A percentile compares a stretch with the other conserved stretches of the same genome.
Conservation (phyloP, 768 basidiomycete genomes). For the Gymnopilus junonius region DNA sequence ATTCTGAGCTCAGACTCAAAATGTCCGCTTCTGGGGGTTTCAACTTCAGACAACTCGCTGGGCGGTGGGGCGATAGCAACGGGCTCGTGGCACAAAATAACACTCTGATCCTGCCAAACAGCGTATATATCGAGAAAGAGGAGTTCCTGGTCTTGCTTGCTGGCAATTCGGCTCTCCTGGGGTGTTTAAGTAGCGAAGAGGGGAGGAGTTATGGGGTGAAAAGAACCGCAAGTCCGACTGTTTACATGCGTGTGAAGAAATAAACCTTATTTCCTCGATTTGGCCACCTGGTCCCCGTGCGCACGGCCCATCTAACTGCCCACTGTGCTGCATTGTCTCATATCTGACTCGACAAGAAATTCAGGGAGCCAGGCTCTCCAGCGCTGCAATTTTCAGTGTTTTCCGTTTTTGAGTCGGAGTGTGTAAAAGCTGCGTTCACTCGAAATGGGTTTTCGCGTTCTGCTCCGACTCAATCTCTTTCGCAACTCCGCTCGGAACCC, state of each 20-base stretch:
- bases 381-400: background rate
- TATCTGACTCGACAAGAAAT: background rate
- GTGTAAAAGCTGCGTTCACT: background rate
- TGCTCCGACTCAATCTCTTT: background rate
- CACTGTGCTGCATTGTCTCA: background rate
- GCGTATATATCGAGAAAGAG: background rate
- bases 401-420: background rate
- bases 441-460: background rate
- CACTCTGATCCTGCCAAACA: background rate
- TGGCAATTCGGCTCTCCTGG: background rate
- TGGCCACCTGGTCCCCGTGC: conserved; percentile 18
- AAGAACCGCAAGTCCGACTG: conserved; percentile 20
- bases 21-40: conserved; percentile 19
- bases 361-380: background rate
- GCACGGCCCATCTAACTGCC: conserved; percentile 20
- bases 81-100: background rate
- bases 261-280: conserved; percentile 15
- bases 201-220: conserved; percentile 12
- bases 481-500: background rate
- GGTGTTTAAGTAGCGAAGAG: background rate
- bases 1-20: conserved; percentile 50
- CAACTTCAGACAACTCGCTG: conserved; percentile 11
- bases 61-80: conserved; percentile 1
- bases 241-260: conserved; percentile 29
- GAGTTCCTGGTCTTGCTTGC: background rate